Conservation (phyloP, 1,284 basidiomycete species). For the Ganoderma sinense region DNA sequence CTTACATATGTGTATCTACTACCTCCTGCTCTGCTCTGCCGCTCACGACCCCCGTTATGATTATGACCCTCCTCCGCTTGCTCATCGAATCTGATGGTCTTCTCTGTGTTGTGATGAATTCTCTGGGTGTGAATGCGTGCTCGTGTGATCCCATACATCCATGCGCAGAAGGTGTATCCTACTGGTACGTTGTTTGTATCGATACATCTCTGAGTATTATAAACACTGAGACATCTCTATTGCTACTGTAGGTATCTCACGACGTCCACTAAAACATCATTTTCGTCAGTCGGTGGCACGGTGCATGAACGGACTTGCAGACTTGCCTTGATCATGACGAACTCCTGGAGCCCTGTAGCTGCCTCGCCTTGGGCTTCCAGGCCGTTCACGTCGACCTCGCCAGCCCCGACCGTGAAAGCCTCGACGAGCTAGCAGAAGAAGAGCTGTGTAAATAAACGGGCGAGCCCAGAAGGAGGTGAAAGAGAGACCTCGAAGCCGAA, state of each 20-base stretch:
- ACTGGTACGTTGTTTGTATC: too few species aligned
- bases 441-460: background rate
- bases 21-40: slow-evolving; percentile 21
- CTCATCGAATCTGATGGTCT: slow-evolving; percentile 15
- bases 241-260: background rate
- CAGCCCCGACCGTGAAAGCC: background rate
- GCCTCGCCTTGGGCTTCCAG: background rate
- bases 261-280: background rate
- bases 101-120: background rate
- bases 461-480: background rate
- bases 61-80: slow-evolving; percentile 13
- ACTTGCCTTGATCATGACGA: slow-evolving; percentile 2
- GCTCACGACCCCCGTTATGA: slow-evolving; percentile 31
- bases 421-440: background rate
- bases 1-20: slow-evolving; percentile 19
- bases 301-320: background rate
- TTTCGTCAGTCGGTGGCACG: background rate
- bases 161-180: too few species aligned
- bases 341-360: background rate
- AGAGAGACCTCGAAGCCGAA: background rate
- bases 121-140: background rate
- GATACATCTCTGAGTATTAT: background rate
- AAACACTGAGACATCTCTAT: background rate
- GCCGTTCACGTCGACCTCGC: background rate
- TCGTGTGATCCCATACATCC: too few species aligned